Percentiles rank a stretch among this genome's conserved stretches.
phyloP scores from a whole-genome alignment of 768 basidiomycete genomes.

The Fibroporia radiculosa region DNA sequence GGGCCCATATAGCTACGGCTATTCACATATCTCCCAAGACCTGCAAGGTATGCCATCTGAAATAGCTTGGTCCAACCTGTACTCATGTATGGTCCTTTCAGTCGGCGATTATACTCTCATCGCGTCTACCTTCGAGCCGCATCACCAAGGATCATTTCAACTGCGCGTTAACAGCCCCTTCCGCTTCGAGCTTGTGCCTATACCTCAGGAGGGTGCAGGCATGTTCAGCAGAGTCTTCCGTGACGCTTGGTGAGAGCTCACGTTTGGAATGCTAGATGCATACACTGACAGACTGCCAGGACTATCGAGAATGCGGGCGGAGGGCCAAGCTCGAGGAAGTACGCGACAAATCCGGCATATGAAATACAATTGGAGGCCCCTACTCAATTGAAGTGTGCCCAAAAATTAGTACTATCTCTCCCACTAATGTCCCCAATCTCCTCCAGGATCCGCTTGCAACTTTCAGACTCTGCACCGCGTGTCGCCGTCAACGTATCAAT shows the following conservation, averaged over 20 bases:
- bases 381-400: conserved; percentile 51
- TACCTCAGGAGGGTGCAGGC: conserved; percentile 85
- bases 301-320: conserved; percentile 51
- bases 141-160: conserved; percentile 54
- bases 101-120: conserved; percentile 78
- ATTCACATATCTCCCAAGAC: conserved; percentile 45
- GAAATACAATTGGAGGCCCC: conserved; percentile 46
- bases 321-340: conserved; percentile 57
- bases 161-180: conserved; percentile 56
- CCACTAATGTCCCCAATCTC: background rate
- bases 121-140: conserved; percentile 79
- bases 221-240: conserved; percentile 68
- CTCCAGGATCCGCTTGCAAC: conserved; percentile 64
- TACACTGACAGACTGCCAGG: conserved; percentile 33
- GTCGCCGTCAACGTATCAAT: conserved; percentile 55
- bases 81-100: conserved; percentile 19
- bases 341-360: conserved; percentile 61
- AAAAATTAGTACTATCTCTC: background rate
- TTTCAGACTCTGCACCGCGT: conserved; percentile 34
- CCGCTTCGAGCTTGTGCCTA: conserved; percentile 52
- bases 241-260: conserved; percentile 62
- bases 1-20: conserved; percentile 77
- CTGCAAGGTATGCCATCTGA: conserved; percentile 41
- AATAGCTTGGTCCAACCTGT: background rate
- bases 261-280: too few relatives aligned